These are phyloP conservation scores for Phytophthora constricta DNA, from an alignment of 352 stramenopile species.

Conservation along the genomic window DNA sequence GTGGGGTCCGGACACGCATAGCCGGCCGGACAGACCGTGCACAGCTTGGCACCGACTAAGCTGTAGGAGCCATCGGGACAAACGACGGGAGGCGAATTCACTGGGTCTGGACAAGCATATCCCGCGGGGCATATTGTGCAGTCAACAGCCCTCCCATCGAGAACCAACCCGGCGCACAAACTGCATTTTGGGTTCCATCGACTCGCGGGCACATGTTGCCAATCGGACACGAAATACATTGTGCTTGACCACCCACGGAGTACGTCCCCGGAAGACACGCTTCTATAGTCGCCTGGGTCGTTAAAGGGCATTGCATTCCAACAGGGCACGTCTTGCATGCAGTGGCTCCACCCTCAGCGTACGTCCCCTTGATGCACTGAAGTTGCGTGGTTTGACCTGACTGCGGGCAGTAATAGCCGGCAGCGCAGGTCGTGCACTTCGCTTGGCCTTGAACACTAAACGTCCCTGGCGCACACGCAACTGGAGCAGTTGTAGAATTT, in stretches of 20 bases:
- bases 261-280: constrained; percentile 67
- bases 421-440: constrained; percentile 59
- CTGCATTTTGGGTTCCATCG: constrained; percentile 57
- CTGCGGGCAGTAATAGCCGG: constrained; percentile 68
- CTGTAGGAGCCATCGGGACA: constrained; percentile 75
- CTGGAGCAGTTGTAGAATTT: constrained; percentile 35
- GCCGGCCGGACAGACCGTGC: constrained; percentile 67
- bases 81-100: constrained; percentile 31
- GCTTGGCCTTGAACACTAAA: constrained; percentile 57
- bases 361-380: constrained; percentile 55
- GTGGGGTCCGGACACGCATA: constrained; percentile 78
- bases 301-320: constrained; percentile 68
- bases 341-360: constrained; percentile 50
- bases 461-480: constrained; percentile 51
- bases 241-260: constrained; percentile 52
- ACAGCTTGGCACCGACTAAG: constrained; percentile 51
- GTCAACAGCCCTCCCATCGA: constrained; percentile 38
- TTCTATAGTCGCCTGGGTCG: constrained; percentile 46
- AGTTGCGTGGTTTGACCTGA: constrained; percentile 50
- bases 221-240: constrained; percentile 55
- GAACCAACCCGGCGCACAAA: constrained; percentile 53
- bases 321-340: constrained; percentile 55
- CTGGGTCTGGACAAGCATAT: constrained; percentile 56
- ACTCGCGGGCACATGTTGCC: constrained; percentile 59
- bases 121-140: constrained; percentile 77